phyloP scores from a whole-genome alignment of 148 eudicot species.

The Nyssa sinensis region DNA sequence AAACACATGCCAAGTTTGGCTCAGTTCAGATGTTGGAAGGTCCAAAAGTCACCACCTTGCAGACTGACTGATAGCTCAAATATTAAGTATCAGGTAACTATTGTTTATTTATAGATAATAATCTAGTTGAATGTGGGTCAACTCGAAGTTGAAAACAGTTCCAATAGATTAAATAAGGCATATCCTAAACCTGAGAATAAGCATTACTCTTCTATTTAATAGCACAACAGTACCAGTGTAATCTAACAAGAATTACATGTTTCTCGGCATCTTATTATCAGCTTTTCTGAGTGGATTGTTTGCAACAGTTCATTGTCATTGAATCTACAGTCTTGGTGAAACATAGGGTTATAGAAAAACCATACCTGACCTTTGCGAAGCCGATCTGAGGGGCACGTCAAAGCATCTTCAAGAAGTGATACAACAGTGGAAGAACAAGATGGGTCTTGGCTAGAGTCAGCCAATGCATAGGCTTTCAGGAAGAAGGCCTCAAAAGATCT shows the following conservation, averaged over 20 bases:
- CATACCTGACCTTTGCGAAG: slow-evolving; percentile 96
- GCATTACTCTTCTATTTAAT: background rate
- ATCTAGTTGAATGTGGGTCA: too few species aligned
- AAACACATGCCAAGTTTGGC: too few species aligned
- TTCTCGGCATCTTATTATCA: background rate
- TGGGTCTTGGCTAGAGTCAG: slow-evolving; percentile 84
- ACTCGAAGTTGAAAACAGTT: too few species aligned
- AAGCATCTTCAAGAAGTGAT: slow-evolving; percentile 87
- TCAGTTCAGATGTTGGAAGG: too few species aligned
- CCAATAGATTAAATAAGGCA: too few species aligned
- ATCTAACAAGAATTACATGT: background rate
- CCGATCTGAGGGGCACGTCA: slow-evolving; percentile 97
- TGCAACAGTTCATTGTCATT: background rate
- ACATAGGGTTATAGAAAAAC: slow-evolving; percentile 15
- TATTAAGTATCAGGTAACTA: too few species aligned
- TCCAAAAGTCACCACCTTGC: too few species aligned
- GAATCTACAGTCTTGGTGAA: background rate
- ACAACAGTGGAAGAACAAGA: slow-evolving; percentile 79
- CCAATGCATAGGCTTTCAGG: slow-evolving; percentile 95
- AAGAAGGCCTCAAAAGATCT: slow-evolving; percentile 98
- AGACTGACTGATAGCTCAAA: too few species aligned
- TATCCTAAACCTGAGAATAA: background rate
- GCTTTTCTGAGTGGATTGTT: background rate
- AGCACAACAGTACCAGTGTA: background rate
- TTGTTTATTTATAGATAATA: too few species aligned